These are phyloP conservation scores for Albugo candida DNA, from an alignment of 352 stramenopile genomes.

Conservation along the genomic window DNA sequence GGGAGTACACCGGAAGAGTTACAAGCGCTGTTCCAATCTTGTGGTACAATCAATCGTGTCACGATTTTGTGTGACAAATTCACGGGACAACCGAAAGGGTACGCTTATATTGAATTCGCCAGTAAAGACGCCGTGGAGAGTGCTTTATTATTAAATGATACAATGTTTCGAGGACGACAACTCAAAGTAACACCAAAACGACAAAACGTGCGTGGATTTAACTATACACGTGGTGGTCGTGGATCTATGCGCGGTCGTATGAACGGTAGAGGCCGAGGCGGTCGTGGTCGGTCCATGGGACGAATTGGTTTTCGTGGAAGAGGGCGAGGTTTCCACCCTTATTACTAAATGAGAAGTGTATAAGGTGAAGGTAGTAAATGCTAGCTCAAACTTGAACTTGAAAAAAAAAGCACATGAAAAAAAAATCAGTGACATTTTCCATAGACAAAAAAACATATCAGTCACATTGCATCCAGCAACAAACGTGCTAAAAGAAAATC, in stretches of 20 bases:
- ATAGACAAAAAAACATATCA: constrained; percentile 4
- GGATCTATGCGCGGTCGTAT: constrained; percentile 6
- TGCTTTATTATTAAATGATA: constrained; percentile 83
- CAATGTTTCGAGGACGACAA: constrained; percentile 78
- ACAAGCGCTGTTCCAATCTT: constrained; percentile 91
- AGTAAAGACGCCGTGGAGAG: constrained; percentile 76
- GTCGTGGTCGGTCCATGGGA: constrained; percentile 21
- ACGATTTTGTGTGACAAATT: constrained; percentile 98
- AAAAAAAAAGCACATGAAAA: constrained; percentile 8
- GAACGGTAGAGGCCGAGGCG: constrained; percentile 22
- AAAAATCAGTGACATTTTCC: constrained; percentile 6
- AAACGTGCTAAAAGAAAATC: too few relatives aligned
- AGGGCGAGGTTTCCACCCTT: constrained; percentile 57
- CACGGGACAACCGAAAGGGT: constrained; percentile 88
- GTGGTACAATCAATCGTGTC: constrained; percentile 92
- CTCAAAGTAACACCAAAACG: constrained; percentile 82
- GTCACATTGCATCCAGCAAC: too few relatives aligned
- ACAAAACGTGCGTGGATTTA: constrained; percentile 66
- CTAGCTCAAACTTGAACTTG: neutral
- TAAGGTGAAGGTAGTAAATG: neutral
- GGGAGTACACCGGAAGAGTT: constrained; percentile 90
- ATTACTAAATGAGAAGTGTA: constrained; percentile 16
- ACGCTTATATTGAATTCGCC: constrained; percentile 88
- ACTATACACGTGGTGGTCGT: constrained; percentile 32
- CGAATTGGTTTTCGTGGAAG: constrained; percentile 45